Percentiles rank a stretch among this genome's conserved stretches.
These are phyloP conservation scores for Salvia miltiorrhiza DNA, from an alignment of 257 asterid genomes.

Conservation along the genomic window DNA sequence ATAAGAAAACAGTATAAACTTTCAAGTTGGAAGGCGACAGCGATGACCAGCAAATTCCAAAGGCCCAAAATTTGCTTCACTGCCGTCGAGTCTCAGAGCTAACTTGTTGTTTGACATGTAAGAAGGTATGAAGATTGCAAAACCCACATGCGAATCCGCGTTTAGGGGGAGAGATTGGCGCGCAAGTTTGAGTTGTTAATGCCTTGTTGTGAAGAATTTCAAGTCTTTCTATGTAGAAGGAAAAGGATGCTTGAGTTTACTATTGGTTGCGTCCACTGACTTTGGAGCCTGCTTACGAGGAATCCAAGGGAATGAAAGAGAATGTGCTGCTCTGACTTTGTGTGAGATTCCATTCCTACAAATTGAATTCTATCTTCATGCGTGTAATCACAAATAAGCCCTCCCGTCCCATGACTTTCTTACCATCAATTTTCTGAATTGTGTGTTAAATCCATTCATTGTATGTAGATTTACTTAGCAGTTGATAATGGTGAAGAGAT, in stretches of 20 bases:
- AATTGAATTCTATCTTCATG: background rate
- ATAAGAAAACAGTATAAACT: too few species aligned
- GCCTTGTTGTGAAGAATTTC: constrained; percentile 15
- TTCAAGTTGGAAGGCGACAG: too few species aligned
- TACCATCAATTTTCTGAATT: background rate
- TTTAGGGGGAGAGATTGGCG: background rate
- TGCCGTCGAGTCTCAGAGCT: constrained; percentile 51
- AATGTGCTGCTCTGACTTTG: constrained; percentile 40
- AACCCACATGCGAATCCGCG: background rate
- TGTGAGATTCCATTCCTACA: constrained; percentile 19
- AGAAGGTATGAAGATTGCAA: background rate
- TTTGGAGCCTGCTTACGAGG: constrained; percentile 29
- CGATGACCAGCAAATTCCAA: constrained; percentile 5
- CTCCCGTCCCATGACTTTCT: background rate
- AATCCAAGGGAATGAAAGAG: constrained; percentile 23
- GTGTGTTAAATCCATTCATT: background rate
- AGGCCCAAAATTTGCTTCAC: background rate
- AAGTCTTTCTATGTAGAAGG: constrained; percentile 17
- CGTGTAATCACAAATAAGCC: constrained; percentile 1
- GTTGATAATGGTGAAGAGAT: background rate
- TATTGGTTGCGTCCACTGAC: constrained; percentile 39
- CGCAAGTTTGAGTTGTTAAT: constrained; percentile 13
- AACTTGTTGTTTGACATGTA: constrained; percentile 7
- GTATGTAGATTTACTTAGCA: background rate
- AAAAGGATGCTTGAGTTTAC: constrained; percentile 16